Percentiles rank a stretch among this genome's conserved stretches.
Conservation (phyloP, 305 asterid genomes). For the Fraxinus platypoda region DNA sequence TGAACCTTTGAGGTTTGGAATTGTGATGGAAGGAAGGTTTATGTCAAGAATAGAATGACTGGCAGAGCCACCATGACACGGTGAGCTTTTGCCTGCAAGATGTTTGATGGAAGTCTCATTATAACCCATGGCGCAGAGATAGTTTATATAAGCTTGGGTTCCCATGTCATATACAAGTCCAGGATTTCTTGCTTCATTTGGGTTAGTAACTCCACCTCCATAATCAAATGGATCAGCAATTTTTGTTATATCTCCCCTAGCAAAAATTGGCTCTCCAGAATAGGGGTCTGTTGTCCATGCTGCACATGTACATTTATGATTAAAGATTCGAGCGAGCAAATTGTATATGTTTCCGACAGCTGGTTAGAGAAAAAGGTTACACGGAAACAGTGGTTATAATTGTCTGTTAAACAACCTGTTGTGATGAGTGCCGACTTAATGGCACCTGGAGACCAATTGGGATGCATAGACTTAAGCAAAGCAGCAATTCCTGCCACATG, state of each 20-base stretch:
- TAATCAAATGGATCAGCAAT: slow-evolving; percentile 47
- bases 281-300: slow-evolving; percentile 34
- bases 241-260: slow-evolving; percentile 34
- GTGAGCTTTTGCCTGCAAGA: slow-evolving; percentile 19
- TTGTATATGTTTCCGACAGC: too few species aligned
- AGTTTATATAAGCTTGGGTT: slow-evolving; percentile 30
- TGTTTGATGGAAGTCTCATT: slow-evolving; percentile 28
- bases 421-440: slow-evolving; percentile 54
- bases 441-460: slow-evolving; percentile 59
- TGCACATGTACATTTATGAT: background rate
- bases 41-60: slow-evolving; percentile 32
- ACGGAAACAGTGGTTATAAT: background rate
- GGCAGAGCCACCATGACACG: background rate
- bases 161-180: slow-evolving; percentile 52
- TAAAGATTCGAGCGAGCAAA: too few species aligned
- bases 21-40: slow-evolving; percentile 45
- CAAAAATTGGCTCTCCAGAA: slow-evolving; percentile 38
- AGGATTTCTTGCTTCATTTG: slow-evolving; percentile 37
- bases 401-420: slow-evolving; percentile 29
- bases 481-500: slow-evolving; percentile 37
- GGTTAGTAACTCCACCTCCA: slow-evolving; percentile 55
- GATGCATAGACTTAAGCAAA: slow-evolving; percentile 39
- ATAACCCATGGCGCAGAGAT: slow-evolving; percentile 48
- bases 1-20: slow-evolving; percentile 35
- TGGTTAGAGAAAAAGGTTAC: background rate